phyloP scores from a whole-genome alignment of 805 yeast species.

The Pichia californica region DNA sequence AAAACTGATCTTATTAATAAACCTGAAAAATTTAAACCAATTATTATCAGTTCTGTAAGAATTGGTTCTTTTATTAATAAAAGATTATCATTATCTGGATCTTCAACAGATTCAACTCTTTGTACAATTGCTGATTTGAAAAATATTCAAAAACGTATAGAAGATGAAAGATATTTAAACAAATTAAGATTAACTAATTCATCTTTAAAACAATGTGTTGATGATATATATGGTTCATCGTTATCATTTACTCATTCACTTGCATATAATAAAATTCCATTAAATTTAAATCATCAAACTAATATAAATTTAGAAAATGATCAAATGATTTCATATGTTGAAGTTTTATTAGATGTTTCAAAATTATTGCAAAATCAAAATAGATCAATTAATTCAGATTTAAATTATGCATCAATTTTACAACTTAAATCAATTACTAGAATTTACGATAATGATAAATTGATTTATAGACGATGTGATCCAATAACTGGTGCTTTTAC shows the following conservation, averaged over 20 bases:
- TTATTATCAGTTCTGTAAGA: slow-evolving; percentile 8
- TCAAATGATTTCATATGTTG: slow-evolving; percentile 25
- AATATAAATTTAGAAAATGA: slow-evolving; percentile 22
- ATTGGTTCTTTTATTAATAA: slow-evolving; percentile 12
- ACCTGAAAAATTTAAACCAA: slow-evolving; percentile 1
- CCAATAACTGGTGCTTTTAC: slow-evolving; percentile 26
- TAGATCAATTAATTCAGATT: background rate
- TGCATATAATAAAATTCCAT: slow-evolving; percentile 23
- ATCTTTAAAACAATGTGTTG: slow-evolving; percentile 18
- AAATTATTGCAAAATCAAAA: slow-evolving; percentile 8
- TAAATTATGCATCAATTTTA: slow-evolving; percentile 23
- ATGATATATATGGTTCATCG: slow-evolving; percentile 17
- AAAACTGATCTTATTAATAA: slow-evolving; percentile 10
- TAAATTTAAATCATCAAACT: slow-evolving; percentile 13
- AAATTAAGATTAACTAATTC: slow-evolving; percentile 16
- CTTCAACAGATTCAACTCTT: slow-evolving; percentile 7
- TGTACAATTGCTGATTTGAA: slow-evolving; percentile 18
- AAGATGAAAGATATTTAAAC: slow-evolving; percentile 21
- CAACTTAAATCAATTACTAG: slow-evolving; percentile 24
- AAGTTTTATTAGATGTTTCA: slow-evolving; percentile 19
- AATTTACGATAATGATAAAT: slow-evolving; percentile 18
- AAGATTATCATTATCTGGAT: too few relatives aligned
- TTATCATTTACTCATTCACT: slow-evolving; percentile 20
- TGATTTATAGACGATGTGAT: slow-evolving; percentile 23
- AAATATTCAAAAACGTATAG: slow-evolving; percentile 18